These are phyloP conservation scores for Linanthus parryae DNA, from an alignment of 148 eudicot species.

Conservation along the genomic window DNA sequence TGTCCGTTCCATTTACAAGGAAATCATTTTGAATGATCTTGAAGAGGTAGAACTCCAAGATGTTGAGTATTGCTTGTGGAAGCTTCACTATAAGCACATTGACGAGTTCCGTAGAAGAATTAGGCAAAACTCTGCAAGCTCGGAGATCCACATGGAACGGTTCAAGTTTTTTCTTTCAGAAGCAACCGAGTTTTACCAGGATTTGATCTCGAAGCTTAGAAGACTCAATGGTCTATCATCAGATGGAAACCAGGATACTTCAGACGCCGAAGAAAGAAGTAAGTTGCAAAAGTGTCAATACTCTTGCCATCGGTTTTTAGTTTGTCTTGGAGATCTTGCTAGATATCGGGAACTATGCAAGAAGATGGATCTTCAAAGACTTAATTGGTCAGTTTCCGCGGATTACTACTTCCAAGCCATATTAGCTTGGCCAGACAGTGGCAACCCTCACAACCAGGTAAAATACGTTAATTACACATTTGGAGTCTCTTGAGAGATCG, in stretches of 20 bases:
- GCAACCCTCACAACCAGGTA: constrained; percentile 99
- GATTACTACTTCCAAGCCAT: constrained; percentile 65
- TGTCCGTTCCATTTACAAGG: constrained; percentile 53
- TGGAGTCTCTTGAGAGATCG: not conserved
- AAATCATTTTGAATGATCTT: constrained; percentile 42
- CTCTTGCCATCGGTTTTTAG: constrained; percentile 66
- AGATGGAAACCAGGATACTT: constrained; percentile 35
- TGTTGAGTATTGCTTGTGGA: constrained; percentile 72
- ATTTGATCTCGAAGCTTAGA: constrained; percentile 52
- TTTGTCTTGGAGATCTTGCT: constrained; percentile 89
- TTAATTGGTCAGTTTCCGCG: constrained; percentile 77
- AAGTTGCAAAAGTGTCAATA: constrained; percentile 45
- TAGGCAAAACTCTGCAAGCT: constrained; percentile 24
- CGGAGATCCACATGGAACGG: constrained; percentile 33
- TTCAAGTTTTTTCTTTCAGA: constrained; percentile 67
- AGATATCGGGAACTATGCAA: constrained; percentile 63
- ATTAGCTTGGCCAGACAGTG: constrained; percentile 72
- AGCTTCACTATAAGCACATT: constrained; percentile 87
- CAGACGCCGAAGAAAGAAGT: constrained; percentile 23
- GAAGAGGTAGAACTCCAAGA: constrained; percentile 52
- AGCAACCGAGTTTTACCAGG: constrained; percentile 59
- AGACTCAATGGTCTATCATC: constrained; percentile 45
- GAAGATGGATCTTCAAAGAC: constrained; percentile 32
- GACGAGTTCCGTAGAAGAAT: constrained; percentile 79
- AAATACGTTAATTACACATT: constrained; percentile 1